Evolutionary conservation across 2,329 filamentous ascomycete genomes (phyloP).

Genomic region (Paecilomyces sp.): DNA sequence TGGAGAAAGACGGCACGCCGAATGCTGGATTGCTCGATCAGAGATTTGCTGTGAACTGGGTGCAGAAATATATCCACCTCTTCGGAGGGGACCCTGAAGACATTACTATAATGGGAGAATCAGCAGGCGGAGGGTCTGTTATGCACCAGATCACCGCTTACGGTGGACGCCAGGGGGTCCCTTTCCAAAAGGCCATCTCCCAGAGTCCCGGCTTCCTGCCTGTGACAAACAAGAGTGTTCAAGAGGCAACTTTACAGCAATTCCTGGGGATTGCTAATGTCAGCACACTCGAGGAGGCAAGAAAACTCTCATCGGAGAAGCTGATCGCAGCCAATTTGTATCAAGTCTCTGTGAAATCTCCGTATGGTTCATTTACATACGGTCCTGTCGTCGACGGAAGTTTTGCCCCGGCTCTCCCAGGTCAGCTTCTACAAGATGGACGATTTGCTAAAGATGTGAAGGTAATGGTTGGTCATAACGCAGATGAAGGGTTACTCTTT

Average conservation of each 20-base stretch:
- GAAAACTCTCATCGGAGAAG: slow-evolving; percentile 29
- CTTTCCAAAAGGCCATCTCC: slow-evolving; percentile 34
- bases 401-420: slow-evolving; percentile 43
- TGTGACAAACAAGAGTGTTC: slow-evolving; percentile 17
- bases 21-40: neutral
- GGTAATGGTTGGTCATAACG: slow-evolving; percentile 41
- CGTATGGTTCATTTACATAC: slow-evolving; percentile 38
- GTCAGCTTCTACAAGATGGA: slow-evolving; percentile 37
- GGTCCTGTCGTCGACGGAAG: slow-evolving; percentile 43
- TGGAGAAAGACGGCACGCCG: neutral
- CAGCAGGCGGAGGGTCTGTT: slow-evolving; percentile 47
- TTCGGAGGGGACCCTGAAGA: neutral
- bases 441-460: slow-evolving; percentile 38
- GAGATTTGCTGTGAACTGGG: neutral
- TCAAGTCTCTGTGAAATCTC: slow-evolving; percentile 27
- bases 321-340: slow-evolving; percentile 39
- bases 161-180: slow-evolving; percentile 36
- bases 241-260: slow-evolving; percentile 31
- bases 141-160: slow-evolving; percentile 51
- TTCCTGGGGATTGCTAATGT: slow-evolving; percentile 39
- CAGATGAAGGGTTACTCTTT: slow-evolving; percentile 37
- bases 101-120: slow-evolving; percentile 25
- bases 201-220: slow-evolving; percentile 38
- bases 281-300: slow-evolving; percentile 37
- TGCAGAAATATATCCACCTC: slow-evolving; percentile 3